Evolutionary conservation across 164 flowering plant species (phyloP).

Genomic region (Taxillus chinensis): DNA sequence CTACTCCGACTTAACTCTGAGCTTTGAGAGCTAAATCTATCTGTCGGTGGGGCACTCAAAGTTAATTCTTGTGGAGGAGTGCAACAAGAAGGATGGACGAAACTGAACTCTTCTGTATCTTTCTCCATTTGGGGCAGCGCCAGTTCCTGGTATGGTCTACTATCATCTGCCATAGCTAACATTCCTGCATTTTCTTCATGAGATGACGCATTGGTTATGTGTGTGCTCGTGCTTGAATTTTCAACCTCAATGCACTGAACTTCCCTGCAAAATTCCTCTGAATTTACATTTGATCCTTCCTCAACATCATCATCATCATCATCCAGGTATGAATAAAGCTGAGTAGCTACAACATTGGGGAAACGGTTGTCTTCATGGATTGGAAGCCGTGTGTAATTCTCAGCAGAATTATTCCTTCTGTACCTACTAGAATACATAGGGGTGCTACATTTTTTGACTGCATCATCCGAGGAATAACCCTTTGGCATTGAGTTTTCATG

Average conservation of each 20-base stretch:
- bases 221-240: slow-evolving; percentile 16
- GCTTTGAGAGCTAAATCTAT: slow-evolving; percentile 14
- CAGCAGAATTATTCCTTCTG: slow-evolving; percentile 8
- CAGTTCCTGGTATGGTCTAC: slow-evolving; percentile 6
- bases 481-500: slow-evolving; percentile 30
- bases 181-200: slow-evolving; percentile 21
- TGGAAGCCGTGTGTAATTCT: slow-evolving; percentile 12
- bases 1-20: slow-evolving; percentile 34
- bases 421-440: slow-evolving; percentile 15
- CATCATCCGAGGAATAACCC: slow-evolving; percentile 16
- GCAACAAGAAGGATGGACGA: slow-evolving; percentile 5
- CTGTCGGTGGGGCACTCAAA: slow-evolving; percentile 15
- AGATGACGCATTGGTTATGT: slow-evolving; percentile 8
- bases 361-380: slow-evolving; percentile 29
- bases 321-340: slow-evolving; percentile 22
- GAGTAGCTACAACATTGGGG: slow-evolving; percentile 27
- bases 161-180: slow-evolving; percentile 12
- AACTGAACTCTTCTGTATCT: slow-evolving; percentile 7
- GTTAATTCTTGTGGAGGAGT: slow-evolving; percentile 28
- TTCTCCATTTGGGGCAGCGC: slow-evolving; percentile 2
- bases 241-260: slow-evolving; percentile 53
- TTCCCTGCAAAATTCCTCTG: slow-evolving; percentile 47
- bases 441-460: slow-evolving; percentile 13
- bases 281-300: background rate
- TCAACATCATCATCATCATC: slow-evolving; percentile 27